Evolutionary conservation across 345 rosid genomes (phyloP).

Genomic region (Eucalyptus coolabah): DNA sequence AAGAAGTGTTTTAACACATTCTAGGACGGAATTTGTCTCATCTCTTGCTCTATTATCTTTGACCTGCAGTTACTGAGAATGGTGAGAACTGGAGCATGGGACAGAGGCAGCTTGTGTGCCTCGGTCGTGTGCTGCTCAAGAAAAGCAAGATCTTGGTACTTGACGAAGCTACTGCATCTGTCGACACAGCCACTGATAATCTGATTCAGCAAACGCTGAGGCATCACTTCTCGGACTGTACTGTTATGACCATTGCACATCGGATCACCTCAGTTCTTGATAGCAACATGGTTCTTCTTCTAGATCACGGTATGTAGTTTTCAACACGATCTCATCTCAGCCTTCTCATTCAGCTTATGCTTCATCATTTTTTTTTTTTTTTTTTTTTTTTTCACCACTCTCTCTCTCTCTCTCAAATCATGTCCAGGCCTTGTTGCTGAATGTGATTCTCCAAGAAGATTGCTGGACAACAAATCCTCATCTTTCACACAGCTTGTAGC

Average conservation of each 20-base stretch:
- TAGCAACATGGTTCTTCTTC: constrained; percentile 75
- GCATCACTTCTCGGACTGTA: constrained; percentile 51
- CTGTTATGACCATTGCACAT: constrained; percentile 80
- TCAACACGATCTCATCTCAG: not conserved
- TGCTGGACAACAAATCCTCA: constrained; percentile 1
- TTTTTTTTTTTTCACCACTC: too few species aligned
- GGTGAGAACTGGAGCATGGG: constrained; percentile 99
- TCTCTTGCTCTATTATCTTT: not conserved
- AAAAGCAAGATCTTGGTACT: constrained; percentile 74
- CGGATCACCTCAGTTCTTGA: constrained; percentile 84
- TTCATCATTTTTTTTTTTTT: not conserved
- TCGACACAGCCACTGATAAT: constrained; percentile 82
- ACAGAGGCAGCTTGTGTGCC: constrained; percentile 79
- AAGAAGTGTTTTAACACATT: not conserved
- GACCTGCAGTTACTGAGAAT: constrained; percentile 49
- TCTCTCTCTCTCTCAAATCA: not conserved
- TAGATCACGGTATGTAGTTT: constrained; percentile 41
- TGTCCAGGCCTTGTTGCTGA: constrained; percentile 1
- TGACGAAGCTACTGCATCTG: constrained; percentile 92
- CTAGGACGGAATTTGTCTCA: not conserved
- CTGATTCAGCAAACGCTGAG: constrained; percentile 66
- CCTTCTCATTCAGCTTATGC: not conserved
- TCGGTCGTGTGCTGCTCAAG: constrained; percentile 75
- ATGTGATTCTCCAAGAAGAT: not conserved
- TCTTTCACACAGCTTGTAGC: not conserved